These are phyloP conservation scores for Chaetomium tenue DNA, from an alignment of 495 filamentous ascomycete species.

Conservation along the genomic window DNA sequence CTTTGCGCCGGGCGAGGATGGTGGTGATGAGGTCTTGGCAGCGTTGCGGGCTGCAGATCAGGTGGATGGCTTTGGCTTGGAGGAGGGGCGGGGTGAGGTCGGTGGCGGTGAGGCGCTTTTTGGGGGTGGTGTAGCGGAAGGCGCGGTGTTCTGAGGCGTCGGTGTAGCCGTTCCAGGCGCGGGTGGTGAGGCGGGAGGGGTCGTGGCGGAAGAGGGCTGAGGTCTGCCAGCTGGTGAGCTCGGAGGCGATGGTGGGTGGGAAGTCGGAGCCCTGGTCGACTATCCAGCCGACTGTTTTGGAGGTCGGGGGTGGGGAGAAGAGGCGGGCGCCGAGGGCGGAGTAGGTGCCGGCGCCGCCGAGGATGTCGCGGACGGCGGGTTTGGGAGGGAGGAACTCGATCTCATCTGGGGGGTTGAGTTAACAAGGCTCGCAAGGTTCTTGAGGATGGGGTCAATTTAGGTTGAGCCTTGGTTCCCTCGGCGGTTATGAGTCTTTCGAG, in stretches of 20 bases:
- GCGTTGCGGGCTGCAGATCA: slow-evolving; percentile 79
- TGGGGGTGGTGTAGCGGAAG: slow-evolving; percentile 86
- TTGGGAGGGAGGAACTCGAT: slow-evolving; percentile 71
- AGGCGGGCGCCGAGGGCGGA: slow-evolving; percentile 84
- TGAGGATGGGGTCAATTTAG: no score
- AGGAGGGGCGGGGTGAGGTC: slow-evolving; percentile 55
- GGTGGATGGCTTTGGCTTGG: slow-evolving; percentile 73
- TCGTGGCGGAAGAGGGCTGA: slow-evolving; percentile 65
- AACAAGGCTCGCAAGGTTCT: slow-evolving; percentile 5
- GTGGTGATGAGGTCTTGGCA: slow-evolving; percentile 68
- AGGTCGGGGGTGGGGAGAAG: slow-evolving; percentile 63
- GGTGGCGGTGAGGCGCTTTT: slow-evolving; percentile 63
- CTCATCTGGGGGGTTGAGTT: slow-evolving; percentile 61
- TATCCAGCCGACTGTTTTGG: slow-evolving; percentile 75
- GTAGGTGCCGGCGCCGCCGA: slow-evolving; percentile 86
- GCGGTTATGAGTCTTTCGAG: no score
- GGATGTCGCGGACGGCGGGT: slow-evolving; percentile 63
- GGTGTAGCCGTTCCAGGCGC: slow-evolving; percentile 87
- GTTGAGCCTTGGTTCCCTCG: no score
- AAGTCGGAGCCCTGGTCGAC: slow-evolving; percentile 90
- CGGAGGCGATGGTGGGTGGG: slow-evolving; percentile 58
- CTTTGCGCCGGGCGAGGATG: slow-evolving; percentile 51
- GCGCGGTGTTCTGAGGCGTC: slow-evolving; percentile 52
- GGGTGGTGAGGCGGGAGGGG: slow-evolving; percentile 70
- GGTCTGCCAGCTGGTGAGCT: slow-evolving; percentile 71